phyloP scores from a whole-genome alignment of 208 protist genomes.

The Leishmania turanica region DNA sequence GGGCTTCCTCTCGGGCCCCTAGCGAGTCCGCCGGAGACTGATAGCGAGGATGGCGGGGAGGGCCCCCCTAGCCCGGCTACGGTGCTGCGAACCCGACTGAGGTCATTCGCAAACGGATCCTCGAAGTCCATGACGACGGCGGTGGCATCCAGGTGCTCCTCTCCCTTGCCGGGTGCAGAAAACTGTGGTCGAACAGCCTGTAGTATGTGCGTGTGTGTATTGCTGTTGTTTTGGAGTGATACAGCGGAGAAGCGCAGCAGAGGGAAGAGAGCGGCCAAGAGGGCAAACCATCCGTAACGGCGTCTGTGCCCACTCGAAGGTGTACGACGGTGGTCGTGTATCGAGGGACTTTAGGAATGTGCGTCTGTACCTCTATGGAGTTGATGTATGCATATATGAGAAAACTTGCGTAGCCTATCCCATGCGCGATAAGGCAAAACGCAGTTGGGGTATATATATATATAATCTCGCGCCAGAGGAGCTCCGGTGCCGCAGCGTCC shows the following conservation, averaged over 20 bases:
- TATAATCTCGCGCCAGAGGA: not conserved
- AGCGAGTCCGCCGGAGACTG: not conserved
- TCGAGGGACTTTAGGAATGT: not conserved
- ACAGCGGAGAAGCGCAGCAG: not conserved
- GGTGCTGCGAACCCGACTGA: slow-evolving; percentile 33
- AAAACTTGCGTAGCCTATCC: no score
- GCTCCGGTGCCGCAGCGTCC: not conserved
- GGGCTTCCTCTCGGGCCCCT: not conserved
- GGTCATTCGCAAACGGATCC: slow-evolving; percentile 70
- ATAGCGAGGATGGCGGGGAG: slow-evolving; percentile 9
- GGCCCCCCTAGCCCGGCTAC: slow-evolving; percentile 13
- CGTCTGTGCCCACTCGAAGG: not conserved
- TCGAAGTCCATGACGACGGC: slow-evolving; percentile 60
- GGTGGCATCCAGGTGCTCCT: slow-evolving; percentile 1
- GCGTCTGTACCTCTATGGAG: not conserved
- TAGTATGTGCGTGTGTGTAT: not conserved
- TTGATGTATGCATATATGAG: not conserved
- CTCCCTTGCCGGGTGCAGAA: not conserved
- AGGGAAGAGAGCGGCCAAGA: not conserved
- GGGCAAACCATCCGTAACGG: not conserved
- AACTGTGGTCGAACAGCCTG: not conserved
- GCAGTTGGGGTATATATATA: not conserved
- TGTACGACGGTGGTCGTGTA: not conserved
- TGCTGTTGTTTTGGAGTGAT: not conserved
- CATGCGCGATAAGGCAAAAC: not conserved